Evolutionary conservation across 2,329 filamentous ascomycete species (phyloP).

Genomic region (Cephalotrichum gorgonifer): DNA sequence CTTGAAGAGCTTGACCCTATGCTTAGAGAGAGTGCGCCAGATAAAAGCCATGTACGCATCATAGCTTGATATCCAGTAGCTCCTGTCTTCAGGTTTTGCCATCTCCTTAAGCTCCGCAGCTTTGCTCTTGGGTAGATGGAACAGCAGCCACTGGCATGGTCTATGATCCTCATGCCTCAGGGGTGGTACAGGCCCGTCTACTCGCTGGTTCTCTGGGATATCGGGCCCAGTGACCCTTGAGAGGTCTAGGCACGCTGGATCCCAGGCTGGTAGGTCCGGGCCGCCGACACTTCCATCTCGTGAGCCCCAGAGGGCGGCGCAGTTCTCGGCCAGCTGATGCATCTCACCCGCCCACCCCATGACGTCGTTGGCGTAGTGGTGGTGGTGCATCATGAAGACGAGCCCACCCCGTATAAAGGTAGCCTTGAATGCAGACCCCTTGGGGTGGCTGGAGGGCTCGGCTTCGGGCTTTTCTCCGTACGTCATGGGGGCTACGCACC

Average conservation of each 20-base stretch:
- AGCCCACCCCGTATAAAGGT: constrained; percentile 30
- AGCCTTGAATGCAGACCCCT: constrained; percentile 25
- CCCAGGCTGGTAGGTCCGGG: constrained; percentile 21
- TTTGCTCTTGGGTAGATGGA: constrained; percentile 33
- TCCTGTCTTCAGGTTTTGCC: constrained; percentile 19
- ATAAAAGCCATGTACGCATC: constrained; percentile 30
- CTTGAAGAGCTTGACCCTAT: constrained; percentile 22
- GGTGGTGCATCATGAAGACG: constrained; percentile 28
- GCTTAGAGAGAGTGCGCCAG: constrained; percentile 25
- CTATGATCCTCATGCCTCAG: constrained; percentile 18
- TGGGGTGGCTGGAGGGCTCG: constrained; percentile 20
- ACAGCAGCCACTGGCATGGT: constrained; percentile 18
- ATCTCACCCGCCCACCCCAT: constrained; percentile 28
- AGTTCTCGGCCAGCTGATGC: constrained; percentile 32
- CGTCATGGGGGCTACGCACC: constrained; percentile 19
- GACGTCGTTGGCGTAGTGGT: constrained; percentile 31
- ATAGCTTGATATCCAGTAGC: constrained; percentile 31
- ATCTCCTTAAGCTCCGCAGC: constrained; percentile 24
- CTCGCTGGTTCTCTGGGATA: constrained; percentile 14
- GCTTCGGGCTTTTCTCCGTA: constrained; percentile 27
- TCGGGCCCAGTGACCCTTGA: constrained; percentile 19
- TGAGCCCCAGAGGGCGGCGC: constrained; percentile 13
- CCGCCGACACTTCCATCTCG: constrained; percentile 14
- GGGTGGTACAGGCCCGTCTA: constrained; percentile 19
- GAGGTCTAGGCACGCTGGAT: constrained; percentile 22